A percentile compares a stretch with the other conserved stretches of the same genome.
Evolutionary conservation across 129 eudicot species (phyloP).

Genomic region (Flaveria robusta): DNA sequence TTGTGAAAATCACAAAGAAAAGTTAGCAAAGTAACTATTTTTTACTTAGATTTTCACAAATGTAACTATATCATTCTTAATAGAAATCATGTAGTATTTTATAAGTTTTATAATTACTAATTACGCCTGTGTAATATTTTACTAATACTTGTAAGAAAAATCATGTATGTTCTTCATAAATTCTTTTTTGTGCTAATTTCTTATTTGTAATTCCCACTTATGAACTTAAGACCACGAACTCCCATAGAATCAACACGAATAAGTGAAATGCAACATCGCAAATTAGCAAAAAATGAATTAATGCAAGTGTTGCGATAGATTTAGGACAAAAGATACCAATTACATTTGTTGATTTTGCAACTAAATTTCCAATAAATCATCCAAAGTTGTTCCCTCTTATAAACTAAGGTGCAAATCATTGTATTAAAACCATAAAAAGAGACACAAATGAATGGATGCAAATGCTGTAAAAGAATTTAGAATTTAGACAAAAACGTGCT

Average conservation of each 20-base stretch:
- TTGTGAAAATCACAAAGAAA: no score
- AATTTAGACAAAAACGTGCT: not conserved
- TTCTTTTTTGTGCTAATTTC: constrained; percentile 2
- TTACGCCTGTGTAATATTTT: not conserved
- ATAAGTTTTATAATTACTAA: not conserved
- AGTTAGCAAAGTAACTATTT: no score
- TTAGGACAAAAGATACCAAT: no score
- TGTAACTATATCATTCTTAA: no score
- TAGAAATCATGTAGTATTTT: no score
- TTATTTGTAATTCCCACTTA: not conserved
- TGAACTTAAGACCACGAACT: constrained; percentile 9
- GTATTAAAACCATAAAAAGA: not conserved
- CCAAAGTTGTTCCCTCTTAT: no score
- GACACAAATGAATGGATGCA: not conserved
- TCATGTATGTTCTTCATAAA: not conserved
- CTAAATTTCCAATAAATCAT: no score
- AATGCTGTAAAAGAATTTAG: not conserved
- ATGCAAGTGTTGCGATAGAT: no score
- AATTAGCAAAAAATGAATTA: not conserved
- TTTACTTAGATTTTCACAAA: no score
- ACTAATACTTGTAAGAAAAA: not conserved
- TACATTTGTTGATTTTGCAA: no score
- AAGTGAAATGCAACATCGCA: not conserved
- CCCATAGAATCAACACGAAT: not conserved
- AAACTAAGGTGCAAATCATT: not conserved